These are phyloP conservation scores for Rugosomyces carneus DNA, from an alignment of 1,284 basidiomycete species.

Conservation along the genomic window DNA sequence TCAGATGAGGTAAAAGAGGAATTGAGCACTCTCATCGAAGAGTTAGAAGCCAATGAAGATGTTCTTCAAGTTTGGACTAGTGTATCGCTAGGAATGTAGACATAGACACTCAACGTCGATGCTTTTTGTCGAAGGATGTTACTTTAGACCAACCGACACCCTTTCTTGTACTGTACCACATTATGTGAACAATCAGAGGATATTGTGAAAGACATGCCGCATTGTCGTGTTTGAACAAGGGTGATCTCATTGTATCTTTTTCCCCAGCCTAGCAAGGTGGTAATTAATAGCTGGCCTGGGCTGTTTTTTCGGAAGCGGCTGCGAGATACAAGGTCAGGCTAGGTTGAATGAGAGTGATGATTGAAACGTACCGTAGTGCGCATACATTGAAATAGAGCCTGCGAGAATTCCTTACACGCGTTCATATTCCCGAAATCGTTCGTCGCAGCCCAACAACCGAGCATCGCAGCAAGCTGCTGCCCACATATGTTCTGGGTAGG, in stretches of 20 bases:
- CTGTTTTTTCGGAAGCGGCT: constrained; percentile 60
- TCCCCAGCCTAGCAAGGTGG: constrained; percentile 73
- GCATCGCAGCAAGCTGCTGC: constrained; percentile 74
- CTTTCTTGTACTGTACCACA: not conserved
- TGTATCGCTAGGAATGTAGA: constrained; percentile 15
- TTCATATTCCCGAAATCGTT: constrained; percentile 61
- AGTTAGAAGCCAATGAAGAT: constrained; percentile 58
- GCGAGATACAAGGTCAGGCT: constrained; percentile 11
- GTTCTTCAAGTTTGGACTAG: constrained; percentile 61
- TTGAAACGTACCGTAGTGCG: constrained; percentile 61
- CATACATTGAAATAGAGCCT: constrained; percentile 82
- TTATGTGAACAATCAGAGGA: too few relatives aligned
- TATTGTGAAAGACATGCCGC: not conserved
- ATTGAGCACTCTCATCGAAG: constrained; percentile 44
- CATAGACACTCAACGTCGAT: not conserved
- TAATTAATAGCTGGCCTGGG: constrained; percentile 79
- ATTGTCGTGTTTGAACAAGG: constrained; percentile 6
- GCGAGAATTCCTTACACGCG: constrained; percentile 61
- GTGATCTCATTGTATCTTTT: constrained; percentile 53
- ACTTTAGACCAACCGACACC: too few relatives aligned
- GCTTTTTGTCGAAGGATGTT: too few relatives aligned
- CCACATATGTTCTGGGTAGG: constrained; percentile 59
- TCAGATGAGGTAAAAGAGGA: constrained; percentile 35
- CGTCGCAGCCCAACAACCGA: constrained; percentile 88
- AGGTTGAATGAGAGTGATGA: constrained; percentile 4